Evolutionary conservation across 2,329 filamentous ascomycete genomes (phyloP).

Genomic region (Neofusicoccum ribis): DNA sequence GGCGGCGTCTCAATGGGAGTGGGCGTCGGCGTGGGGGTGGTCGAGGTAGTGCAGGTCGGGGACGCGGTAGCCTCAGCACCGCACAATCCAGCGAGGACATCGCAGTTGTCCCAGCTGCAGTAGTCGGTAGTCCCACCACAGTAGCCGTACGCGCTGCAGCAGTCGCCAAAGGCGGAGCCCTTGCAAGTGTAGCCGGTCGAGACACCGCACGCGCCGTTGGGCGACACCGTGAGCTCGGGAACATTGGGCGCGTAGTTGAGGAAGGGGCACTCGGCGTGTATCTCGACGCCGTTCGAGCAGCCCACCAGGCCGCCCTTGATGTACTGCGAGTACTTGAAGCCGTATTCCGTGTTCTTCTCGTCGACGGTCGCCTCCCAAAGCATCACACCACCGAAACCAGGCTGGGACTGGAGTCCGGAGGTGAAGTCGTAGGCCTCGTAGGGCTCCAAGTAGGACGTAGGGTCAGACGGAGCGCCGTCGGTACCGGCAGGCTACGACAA

Average conservation of each 20-base stretch:
- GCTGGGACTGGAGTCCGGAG: slow-evolving; percentile 38
- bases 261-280: slow-evolving; percentile 5
- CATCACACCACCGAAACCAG: slow-evolving; percentile 60
- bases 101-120: slow-evolving; percentile 1
- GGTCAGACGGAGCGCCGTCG: slow-evolving; percentile 26
- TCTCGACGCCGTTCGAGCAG: slow-evolving; percentile 14
- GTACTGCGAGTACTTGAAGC: slow-evolving; percentile 47
- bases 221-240: slow-evolving; percentile 23
- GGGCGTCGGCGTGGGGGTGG: neutral
- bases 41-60: slow-evolving; percentile 4
- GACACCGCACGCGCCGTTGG: slow-evolving; percentile 16
- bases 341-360: slow-evolving; percentile 47
- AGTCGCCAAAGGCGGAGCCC: slow-evolving; percentile 18
- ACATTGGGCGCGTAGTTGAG: slow-evolving; percentile 1
- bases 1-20: neutral
- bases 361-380: slow-evolving; percentile 58
- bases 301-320: slow-evolving; percentile 43
- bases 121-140: slow-evolving; percentile 14
- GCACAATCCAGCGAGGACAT: neutral
- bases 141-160: slow-evolving; percentile 23
- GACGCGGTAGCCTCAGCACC: neutral
- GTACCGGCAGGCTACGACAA: slow-evolving; percentile 26
- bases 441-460: slow-evolving; percentile 50
- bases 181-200: slow-evolving; percentile 22
- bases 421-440: slow-evolving; percentile 49